These are phyloP conservation scores for Ceriops zippeliana DNA, from an alignment of 345 rosid species.

Conservation along the genomic window DNA sequence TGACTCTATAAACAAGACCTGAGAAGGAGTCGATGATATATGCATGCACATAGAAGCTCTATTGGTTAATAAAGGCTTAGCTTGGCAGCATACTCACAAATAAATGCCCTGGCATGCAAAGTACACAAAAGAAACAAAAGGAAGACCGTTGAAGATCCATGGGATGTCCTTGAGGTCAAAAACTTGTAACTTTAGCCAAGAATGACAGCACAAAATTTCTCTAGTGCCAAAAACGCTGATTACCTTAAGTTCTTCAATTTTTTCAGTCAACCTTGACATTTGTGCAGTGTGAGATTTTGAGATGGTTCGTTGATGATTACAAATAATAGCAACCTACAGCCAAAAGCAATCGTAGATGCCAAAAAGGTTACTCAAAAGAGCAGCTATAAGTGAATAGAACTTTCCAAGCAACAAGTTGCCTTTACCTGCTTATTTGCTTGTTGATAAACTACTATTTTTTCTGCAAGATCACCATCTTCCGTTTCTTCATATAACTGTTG, in stretches of 20 bases:
- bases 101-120: neutral
- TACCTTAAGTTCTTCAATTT: slow-evolving; percentile 80
- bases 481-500: slow-evolving; percentile 71
- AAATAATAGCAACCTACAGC: slow-evolving; percentile 91
- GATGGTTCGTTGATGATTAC: slow-evolving; percentile 93
- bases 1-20: neutral
- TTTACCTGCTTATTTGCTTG: slow-evolving; percentile 89
- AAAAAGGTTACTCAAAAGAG: neutral
- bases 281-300: slow-evolving; percentile 82
- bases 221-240: neutral
- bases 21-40: neutral
- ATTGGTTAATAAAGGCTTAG: neutral
- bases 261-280: slow-evolving; percentile 68
- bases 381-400: neutral
- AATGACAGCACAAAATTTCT: neutral
- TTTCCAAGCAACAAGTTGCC: slow-evolving; percentile 7
- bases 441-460: slow-evolving; percentile 68
- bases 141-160: neutral
- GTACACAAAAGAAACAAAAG: neutral
- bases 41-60: neutral
- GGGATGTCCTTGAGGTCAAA: neutral
- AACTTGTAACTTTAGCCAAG: neutral
- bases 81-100: neutral
- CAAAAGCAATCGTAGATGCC: slow-evolving; percentile 18
- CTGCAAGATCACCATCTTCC: slow-evolving; percentile 70